Conservation (phyloP, 176 grass and related monocot genomes). For the Puya raimondii region DNA sequence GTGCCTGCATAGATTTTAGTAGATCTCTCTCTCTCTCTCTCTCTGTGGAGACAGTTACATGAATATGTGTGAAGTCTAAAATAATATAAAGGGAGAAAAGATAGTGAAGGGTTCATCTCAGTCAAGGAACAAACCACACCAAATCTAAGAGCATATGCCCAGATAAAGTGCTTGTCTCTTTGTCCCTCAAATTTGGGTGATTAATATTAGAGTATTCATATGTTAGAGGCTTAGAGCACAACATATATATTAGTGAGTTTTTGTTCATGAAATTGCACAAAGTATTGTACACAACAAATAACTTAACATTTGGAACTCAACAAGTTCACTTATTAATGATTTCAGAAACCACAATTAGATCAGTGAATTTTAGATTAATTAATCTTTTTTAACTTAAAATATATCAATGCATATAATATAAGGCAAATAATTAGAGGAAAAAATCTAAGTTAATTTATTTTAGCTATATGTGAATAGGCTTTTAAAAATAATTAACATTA, state of each 20-base stretch:
- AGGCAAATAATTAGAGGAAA: no score
- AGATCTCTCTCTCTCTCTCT: neutral
- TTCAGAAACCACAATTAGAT: no score
- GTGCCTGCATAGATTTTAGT: neutral
- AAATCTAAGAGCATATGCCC: conserved; percentile 23
- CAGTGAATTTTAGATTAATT: no score
- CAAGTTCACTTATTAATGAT: no score
- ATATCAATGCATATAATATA: no score
- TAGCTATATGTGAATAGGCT: no score
- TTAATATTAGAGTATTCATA: neutral
- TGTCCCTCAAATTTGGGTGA: conserved; percentile 2
- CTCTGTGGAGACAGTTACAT: neutral
- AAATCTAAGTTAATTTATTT: no score
- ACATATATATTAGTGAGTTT: neutral
- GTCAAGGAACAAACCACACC: conserved; percentile 5
- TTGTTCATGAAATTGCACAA: neutral
- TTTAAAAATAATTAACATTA: no score
- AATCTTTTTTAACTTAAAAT: no score
- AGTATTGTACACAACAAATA: neutral
- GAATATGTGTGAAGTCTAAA: neutral
- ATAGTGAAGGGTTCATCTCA: neutral
- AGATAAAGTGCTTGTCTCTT: conserved; percentile 19
- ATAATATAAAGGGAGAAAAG: neutral
- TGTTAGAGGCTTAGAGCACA: neutral
- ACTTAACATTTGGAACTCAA: no score